Evolutionary conservation across 768 basidiomycete genomes (phyloP).

Genomic region (Leucosporidium scottii): DNA sequence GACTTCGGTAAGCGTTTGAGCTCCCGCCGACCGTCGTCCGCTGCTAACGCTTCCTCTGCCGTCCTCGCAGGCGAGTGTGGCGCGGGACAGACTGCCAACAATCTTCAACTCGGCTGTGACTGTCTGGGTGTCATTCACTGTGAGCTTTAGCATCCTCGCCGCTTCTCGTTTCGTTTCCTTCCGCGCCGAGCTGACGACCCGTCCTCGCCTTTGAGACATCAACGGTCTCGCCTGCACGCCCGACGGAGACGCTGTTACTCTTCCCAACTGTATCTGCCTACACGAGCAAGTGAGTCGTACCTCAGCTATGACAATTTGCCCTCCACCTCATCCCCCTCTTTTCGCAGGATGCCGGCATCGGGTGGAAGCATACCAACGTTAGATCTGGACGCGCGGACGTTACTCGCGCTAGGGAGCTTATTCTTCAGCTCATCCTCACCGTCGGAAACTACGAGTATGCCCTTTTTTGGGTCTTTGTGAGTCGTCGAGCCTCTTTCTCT

Average conservation of each 20-base stretch:
- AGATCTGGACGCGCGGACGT: slow-evolving; percentile 36
- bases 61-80: slow-evolving; percentile 26
- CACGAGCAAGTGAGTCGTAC: slow-evolving; percentile 21
- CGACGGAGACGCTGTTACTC: slow-evolving; percentile 16
- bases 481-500: too few relatives aligned
- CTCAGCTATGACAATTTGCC: not conserved
- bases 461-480: not conserved
- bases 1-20: slow-evolving; percentile 31
- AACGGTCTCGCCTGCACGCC: slow-evolving; percentile 26
- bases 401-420: slow-evolving; percentile 36
- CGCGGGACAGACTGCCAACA: slow-evolving; percentile 35
- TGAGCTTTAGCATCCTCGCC: too few relatives aligned
- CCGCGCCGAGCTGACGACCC: too few relatives aligned
- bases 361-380: slow-evolving; percentile 41
- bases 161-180: slow-evolving; percentile 1
- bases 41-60: not conserved
- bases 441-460: slow-evolving; percentile 38
- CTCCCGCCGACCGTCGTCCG: not conserved
- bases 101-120: slow-evolving; percentile 36
- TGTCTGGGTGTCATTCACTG: slow-evolving; percentile 26
- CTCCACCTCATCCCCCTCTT: not conserved
- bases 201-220: too few relatives aligned
- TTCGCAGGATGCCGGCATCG: slow-evolving; percentile 38
- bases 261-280: slow-evolving; percentile 38
- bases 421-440: slow-evolving; percentile 39